Base-by-base conservation (phyloP, 306 rosid species). In the Trichosanthes truncata region DNA sequence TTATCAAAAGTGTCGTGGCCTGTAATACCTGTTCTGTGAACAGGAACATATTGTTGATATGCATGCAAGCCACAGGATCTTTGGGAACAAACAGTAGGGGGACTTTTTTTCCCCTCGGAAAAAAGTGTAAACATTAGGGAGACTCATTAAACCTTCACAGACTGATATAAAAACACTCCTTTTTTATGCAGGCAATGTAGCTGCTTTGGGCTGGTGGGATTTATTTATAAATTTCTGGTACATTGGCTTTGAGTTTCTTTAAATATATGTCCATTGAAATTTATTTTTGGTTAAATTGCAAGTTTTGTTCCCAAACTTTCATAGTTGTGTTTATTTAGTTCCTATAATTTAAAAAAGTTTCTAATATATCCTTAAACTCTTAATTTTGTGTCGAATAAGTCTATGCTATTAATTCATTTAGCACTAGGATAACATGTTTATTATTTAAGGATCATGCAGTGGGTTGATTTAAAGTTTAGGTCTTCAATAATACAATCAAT, bases 191-290 rank as follows among this genome's bases (percentile, higher is more conserved):
- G 98, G 98, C 77, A 94, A 91, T 87, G 91, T 90, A 80, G 89
- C 93, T 81, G 91, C 92, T 81, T 84, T 94, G 56, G 97, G 93
- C 82, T 94, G 98, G 98, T 94, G 98, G 98, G 97, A 94, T 85
- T 87, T 94, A 51, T 94, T 94, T 84, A 94, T 94, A 74, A 94
- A 89, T 90, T 94, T 76, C 9, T 89, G 97, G 97, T 94, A 91
- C 74, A 74, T 59, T 71, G 74, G 35, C 45, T 81, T 80, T 78
- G 7, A 76, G 77, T 60, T 71, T 66, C 13, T 33, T 63, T 63
- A 63, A 36, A 63, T 33, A 78, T 81, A 65, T 48, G 67, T 61
- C 49, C 65, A 68, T 80, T 66, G 31, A 36, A 55, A 51, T 33
- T 48, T 72, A 35, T 40, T 51, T 51, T 15, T 55, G 61, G 26